Evolutionary conservation across 2,329 filamentous ascomycete genomes (phyloP), one percentile per base, ranked within the genome.

Genomic region (Aspergillus carbonarius): DNA sequence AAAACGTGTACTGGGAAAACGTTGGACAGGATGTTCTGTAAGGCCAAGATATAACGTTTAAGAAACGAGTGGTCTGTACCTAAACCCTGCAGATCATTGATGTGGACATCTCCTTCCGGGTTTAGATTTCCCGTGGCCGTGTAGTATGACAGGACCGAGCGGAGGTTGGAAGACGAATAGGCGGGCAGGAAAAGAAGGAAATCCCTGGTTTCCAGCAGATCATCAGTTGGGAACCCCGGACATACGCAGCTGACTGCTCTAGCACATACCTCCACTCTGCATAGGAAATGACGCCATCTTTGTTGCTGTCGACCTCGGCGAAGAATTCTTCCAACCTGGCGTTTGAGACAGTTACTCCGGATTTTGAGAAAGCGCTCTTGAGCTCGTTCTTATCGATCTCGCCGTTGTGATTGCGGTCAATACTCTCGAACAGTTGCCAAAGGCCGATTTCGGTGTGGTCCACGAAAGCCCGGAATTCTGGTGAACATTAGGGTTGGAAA

Each of bases 61-160:
- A 70, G 73, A 75, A 76, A 75, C 66, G 72, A 72, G 70, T 70
- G 68, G 64, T 74, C 70, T 75, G 71, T 97, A 96, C 93, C 93
- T 93, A 96, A 82, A 79, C 93, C 91, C 83, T 96, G 86, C 72
- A 96, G 85, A 73, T 96, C 92, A 79, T 96, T 93, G 80, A 98
- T 88, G 70, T 91, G 84, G 67, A 95, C 95, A 80, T 98, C 95
- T 75, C 95, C 95, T 82, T 99, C 95, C 61, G 92, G 83, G 70
- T 91, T 96, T 73, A 99, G 83, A 76, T 90, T 92, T 72, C 96
- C 88, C 66, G 93, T 91, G 50, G 92, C 89, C 59, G 90, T 88
- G 77, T 96, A 99, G 78, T 96, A 98, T 53, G 91, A 93, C 68
- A 97, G 82, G 56, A 97, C 90, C 54, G 91, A 88, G 71, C 88